Evolutionary conservation across 2,329 filamentous ascomycete species (phyloP), one percentile per base, ranked within the genome.

Genomic region (Aspergillus intermedius): DNA sequence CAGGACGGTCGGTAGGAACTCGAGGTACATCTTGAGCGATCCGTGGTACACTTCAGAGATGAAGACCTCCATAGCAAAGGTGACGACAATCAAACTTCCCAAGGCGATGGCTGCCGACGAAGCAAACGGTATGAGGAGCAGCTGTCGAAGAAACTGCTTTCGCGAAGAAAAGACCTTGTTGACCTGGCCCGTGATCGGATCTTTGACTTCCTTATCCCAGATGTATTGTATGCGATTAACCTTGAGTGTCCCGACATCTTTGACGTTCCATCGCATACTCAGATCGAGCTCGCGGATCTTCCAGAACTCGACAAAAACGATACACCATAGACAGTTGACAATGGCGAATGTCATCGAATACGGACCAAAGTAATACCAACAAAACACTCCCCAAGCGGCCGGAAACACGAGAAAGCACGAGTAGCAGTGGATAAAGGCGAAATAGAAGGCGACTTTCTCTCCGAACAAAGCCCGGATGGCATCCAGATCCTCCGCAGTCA

Each of bases 291-390:
- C 89, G 66, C 94, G 88, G 60, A 91, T 86, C 73, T 94, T 95
- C 91, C 91, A 97, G 69, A 87, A 95, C 65, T 97, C 91, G 49
- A 95, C 86, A 63, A 96, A 96, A 43, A 91, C 74, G 2, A 93
- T 83, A 49, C 86, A 86, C 88, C 91, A 95, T n/a, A 95, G 72
- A 30, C 83, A 86, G 63, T 85, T 91, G 41, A 85, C 77, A 1
- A 91, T 67, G 12, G 87, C 88, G 60, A 94, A 96, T 44, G 90
- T 69, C 49, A 83, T 80, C 1, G 91, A 95, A 70, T 90, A 97
- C 49, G 86, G 81, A 7, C 89, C 89, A 0, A 95, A 75, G n/a
- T 95, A 74, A 25, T 91, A 68, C 87, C 89, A 96, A 10, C 86
- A 81, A 1, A 80, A 76, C 37, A 88, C 76, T 3, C 91, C 91